Evolutionary conservation across 768 basidiomycete genomes (phyloP).

Genomic region (Kwoniella shandongensis): DNA sequence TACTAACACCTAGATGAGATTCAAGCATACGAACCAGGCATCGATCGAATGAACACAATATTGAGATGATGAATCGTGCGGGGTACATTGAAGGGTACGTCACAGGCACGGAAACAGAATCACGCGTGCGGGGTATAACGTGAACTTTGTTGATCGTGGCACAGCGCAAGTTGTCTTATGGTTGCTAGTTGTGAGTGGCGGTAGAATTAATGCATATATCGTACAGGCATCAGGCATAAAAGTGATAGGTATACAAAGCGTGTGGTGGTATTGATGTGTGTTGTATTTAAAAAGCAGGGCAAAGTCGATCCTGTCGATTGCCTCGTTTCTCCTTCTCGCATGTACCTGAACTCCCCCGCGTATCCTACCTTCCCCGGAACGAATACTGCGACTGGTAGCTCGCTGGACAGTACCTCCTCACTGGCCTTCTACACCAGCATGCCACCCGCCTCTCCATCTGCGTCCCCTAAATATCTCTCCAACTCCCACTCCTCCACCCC

Average conservation of each 20-base stretch:
- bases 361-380: no score
- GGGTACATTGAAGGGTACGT: constrained; percentile 13
- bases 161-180: no score
- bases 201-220: no score
- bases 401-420: not conserved
- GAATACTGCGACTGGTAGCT: no score
- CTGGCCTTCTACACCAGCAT: not conserved
- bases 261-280: no score
- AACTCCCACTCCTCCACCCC: constrained; percentile 33
- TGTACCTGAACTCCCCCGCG: no score
- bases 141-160: not conserved
- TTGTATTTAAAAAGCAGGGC: no score
- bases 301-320: no score
- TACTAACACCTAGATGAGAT: not conserved
- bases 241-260: no score
- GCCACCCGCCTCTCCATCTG: constrained; percentile 8
- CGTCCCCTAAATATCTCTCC: constrained; percentile 26
- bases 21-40: constrained; percentile 4
- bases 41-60: constrained; percentile 5
- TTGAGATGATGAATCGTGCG: constrained; percentile 10
- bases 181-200: no score
- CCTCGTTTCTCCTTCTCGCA: no score
- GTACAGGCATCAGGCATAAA: no score
- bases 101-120: constrained; percentile 15
- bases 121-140: constrained; percentile 1